Evolutionary conservation across 1,284 basidiomycete species (phyloP).

Genomic region (Calocybe gambosa): DNA sequence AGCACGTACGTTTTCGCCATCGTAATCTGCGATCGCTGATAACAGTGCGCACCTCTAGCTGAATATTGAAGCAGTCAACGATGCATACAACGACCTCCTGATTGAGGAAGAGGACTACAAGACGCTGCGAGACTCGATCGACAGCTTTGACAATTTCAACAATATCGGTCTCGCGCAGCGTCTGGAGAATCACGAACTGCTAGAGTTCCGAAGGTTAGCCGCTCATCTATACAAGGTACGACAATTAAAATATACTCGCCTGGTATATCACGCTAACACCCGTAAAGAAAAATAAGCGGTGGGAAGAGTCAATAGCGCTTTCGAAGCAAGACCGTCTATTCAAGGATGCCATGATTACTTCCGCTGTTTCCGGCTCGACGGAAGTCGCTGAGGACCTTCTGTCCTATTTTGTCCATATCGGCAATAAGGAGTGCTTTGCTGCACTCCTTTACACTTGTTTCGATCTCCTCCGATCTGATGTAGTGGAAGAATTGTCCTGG

Average conservation of each 20-base stretch:
- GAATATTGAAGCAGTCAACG: constrained; percentile 96
- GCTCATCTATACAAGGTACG: constrained; percentile 91
- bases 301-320: constrained; percentile 92
- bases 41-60: constrained; percentile 41
- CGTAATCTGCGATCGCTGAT: not conserved
- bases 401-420: constrained; percentile 93
- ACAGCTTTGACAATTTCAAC: constrained; percentile 98
- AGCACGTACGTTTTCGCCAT: constrained; percentile 58
- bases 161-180: constrained; percentile 83
- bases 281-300: constrained; percentile 81
- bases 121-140: constrained; percentile 92
- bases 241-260: not conserved
- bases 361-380: constrained; percentile 71
- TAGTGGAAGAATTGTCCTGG: constrained; percentile 95
- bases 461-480: constrained; percentile 86
- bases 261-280: not conserved
- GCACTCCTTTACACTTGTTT: constrained; percentile 89
- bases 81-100: constrained; percentile 93
- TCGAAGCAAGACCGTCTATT: constrained; percentile 96
- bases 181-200: constrained; percentile 85
- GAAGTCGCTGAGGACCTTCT: constrained; percentile 93
- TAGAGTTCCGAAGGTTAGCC: constrained; percentile 94
- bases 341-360: constrained; percentile 94
- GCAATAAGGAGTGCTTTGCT: constrained; percentile 97
- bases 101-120: constrained; percentile 99